These are phyloP conservation scores for Podospora didyma DNA, from an alignment of 495 filamentous ascomycete genomes.

Conservation along the genomic window DNA sequence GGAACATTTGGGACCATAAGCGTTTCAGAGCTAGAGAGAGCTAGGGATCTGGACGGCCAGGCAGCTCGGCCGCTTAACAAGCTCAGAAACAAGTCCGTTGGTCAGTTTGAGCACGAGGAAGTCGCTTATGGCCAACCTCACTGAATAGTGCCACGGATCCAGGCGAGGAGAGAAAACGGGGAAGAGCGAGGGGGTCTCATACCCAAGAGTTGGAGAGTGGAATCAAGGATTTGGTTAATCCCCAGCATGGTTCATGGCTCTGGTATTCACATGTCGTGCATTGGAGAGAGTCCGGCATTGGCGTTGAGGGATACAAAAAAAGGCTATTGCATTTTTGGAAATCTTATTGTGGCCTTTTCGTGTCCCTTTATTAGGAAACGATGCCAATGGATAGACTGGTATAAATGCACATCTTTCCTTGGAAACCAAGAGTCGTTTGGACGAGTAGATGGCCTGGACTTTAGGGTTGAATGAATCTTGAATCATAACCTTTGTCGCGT, in stretches of 20 bases:
- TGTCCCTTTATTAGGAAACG: background rate
- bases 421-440: no score
- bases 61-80: background rate
- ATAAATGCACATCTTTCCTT: background rate
- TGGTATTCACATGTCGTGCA: background rate
- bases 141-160: background rate
- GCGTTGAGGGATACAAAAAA: background rate
- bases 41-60: background rate
- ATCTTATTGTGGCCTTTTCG: background rate
- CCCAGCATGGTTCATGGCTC: background rate
- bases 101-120: constrained; percentile 1
- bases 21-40: constrained; percentile 13
- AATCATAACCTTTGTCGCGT: no score
- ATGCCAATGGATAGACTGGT: background rate
- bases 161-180: background rate
- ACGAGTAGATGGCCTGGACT: no score
- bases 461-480: no score
- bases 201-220: background rate
- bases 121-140: background rate
- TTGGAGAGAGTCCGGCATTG: background rate
- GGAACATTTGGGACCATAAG: constrained; percentile 41
- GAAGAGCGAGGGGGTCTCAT: background rate
- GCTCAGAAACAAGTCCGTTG: constrained; percentile 17
- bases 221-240: background rate
- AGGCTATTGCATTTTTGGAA: background rate